Conservation (phyloP, 2,329 filamentous ascomycete species). For the Alternaria sp. region DNA sequence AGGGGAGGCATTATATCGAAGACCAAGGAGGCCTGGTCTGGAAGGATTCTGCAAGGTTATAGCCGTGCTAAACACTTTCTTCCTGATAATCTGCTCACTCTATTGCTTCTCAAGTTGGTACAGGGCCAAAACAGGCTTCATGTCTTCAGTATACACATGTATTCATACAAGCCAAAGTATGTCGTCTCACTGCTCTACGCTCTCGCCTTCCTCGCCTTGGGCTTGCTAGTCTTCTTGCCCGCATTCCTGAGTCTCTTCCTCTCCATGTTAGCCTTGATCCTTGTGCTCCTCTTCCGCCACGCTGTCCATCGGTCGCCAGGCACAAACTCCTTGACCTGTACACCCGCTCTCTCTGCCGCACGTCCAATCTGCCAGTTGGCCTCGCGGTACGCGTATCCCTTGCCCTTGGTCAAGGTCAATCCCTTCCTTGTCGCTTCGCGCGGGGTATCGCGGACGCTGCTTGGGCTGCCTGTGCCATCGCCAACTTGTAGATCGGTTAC, state of each 20-base stretch:
- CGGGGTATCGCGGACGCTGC: conserved; percentile 31
- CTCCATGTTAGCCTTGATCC: conserved; percentile 62
- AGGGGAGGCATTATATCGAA: conserved; percentile 74
- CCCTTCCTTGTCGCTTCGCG: conserved; percentile 45
- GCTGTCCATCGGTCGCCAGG: conserved; percentile 69
- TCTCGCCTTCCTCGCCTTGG: conserved; percentile 38
- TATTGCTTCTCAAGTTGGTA: background rate
- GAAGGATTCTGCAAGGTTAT: conserved; percentile 54
- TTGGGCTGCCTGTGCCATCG: conserved; percentile 19
- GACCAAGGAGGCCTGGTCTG: conserved; percentile 47
- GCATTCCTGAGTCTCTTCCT: conserved; percentile 63
- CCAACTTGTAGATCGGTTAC: conserved; percentile 24
- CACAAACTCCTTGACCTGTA: conserved; percentile 64
- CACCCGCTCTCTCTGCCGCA: conserved; percentile 66
- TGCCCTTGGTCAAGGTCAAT: conserved; percentile 43
- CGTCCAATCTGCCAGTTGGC: conserved; percentile 74
- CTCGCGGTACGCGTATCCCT: conserved; percentile 70
- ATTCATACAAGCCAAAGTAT: conserved; percentile 6
- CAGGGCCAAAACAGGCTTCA: background rate
- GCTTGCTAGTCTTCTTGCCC: conserved; percentile 44
- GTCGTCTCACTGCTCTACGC: conserved; percentile 8
- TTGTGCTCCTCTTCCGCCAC: conserved; percentile 67
- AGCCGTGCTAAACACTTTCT: background rate
- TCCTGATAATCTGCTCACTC: background rate
- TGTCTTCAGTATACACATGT: conserved; percentile 3